Percentiles rank a stretch among this genome's conserved stretches.
These are phyloP conservation scores for Oryza australiensis DNA, from an alignment of 176 grass and related monocot species.

Conservation along the genomic window DNA sequence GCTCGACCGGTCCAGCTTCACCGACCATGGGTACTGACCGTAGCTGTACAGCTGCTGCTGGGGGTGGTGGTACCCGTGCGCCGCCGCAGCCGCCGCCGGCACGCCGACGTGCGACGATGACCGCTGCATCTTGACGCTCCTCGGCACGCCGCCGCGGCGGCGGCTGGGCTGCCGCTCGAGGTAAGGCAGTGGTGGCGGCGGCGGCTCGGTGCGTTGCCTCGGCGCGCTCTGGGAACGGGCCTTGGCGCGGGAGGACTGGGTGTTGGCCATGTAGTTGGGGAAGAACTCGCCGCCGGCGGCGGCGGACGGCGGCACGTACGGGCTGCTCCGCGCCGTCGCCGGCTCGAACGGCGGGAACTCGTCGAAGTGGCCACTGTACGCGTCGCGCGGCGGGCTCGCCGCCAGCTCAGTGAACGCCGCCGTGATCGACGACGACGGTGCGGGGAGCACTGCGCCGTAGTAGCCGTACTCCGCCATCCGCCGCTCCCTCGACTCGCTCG, in stretches of 20 bases:
- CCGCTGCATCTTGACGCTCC: conserved; percentile 72
- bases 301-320: conserved; percentile 25
- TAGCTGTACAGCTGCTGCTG: not conserved
- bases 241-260: conserved; percentile 75
- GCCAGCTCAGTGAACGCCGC: conserved; percentile 25
- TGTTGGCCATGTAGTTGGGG: conserved; percentile 81
- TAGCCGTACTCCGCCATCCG: conserved; percentile 33
- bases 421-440: conserved; percentile 24
- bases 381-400: conserved; percentile 28
- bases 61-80: conserved; percentile 31
- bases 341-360: conserved; percentile 31
- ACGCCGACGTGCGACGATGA: conserved; percentile 70
- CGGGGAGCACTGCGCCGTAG: conserved; percentile 38
- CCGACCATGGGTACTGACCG: conserved; percentile 59
- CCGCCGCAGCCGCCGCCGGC: not conserved
- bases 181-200: conserved; percentile 18
- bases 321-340: conserved; percentile 37
- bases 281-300: conserved; percentile 8
- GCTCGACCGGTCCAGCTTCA: conserved; percentile 71
- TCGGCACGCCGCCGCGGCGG: conserved; percentile 45
- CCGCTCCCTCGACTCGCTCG: conserved; percentile 27
- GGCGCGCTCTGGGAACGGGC: conserved; percentile 85
- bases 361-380: conserved; percentile 56
- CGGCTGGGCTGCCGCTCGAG: conserved; percentile 64
- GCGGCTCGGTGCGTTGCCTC: conserved; percentile 53